Percentiles rank a stretch among this genome's conserved stretches.
These are phyloP conservation scores for Cercospora zeae-maydis DNA, from an alignment of 2,329 filamentous ascomycete genomes.

Conservation along the genomic window DNA sequence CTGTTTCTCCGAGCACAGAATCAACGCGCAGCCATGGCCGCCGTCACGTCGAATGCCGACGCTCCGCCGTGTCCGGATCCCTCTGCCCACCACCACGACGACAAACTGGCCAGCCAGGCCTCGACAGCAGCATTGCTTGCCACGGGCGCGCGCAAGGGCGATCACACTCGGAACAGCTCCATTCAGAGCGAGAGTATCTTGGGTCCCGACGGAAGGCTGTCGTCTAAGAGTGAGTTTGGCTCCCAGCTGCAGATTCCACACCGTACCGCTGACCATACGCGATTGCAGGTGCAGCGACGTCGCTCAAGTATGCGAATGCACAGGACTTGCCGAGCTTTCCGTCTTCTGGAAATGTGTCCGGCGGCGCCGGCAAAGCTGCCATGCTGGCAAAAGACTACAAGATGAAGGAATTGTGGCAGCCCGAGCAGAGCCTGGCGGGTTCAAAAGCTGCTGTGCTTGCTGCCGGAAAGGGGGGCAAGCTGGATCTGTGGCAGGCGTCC, in stretches of 20 bases:
- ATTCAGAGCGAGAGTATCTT: constrained; percentile 37
- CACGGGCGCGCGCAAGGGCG: constrained; percentile 39
- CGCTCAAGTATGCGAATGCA: constrained; percentile 68
- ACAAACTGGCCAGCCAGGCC: constrained; percentile 49
- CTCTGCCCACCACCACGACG: constrained; percentile 41
- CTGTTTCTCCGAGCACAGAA: not conserved
- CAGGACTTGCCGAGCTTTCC: constrained; percentile 73
- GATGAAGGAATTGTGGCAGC: constrained; percentile 60
- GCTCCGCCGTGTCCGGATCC: constrained; percentile 43
- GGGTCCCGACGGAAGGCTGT: constrained; percentile 54
- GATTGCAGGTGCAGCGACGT: constrained; percentile 55
- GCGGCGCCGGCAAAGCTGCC: constrained; percentile 59
- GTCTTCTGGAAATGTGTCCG: constrained; percentile 66
- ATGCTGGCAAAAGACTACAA: constrained; percentile 59
- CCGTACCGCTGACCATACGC: not conserved
- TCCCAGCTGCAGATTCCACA: not conserved
- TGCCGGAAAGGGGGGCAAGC: constrained; percentile 50
- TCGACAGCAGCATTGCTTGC: constrained; percentile 60
- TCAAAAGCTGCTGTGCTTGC: constrained; percentile 73
- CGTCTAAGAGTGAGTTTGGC: constrained; percentile 51
- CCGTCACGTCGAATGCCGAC: constrained; percentile 16
- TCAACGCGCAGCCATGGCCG: constrained; percentile 12
- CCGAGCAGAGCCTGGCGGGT: constrained; percentile 61
- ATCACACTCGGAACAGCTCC: constrained; percentile 24
- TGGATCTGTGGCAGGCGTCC: constrained; percentile 52